These are phyloP conservation scores for Pestalotiopsis sp. DNA, from an alignment of 2,329 filamentous ascomycete species.

Conservation along the genomic window DNA sequence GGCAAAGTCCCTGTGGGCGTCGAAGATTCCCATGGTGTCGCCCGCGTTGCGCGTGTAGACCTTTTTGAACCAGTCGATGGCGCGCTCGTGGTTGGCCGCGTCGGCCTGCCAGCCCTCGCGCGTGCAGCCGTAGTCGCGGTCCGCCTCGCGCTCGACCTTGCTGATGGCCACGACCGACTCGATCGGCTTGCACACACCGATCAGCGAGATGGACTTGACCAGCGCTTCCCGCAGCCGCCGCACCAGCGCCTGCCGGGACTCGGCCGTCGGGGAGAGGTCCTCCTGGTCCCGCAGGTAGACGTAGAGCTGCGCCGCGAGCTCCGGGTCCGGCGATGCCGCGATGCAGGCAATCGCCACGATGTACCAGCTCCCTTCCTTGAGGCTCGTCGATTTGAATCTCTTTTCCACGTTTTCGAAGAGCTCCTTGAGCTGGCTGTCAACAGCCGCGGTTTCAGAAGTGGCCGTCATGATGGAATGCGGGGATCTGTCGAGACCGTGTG, in stretches of 20 bases:
- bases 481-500: neutral
- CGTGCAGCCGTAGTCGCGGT: constrained; percentile 57
- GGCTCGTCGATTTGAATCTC: constrained; percentile 6
- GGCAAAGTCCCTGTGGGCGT: constrained; percentile 41
- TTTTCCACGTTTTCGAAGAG: constrained; percentile 14
- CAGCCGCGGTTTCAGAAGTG: neutral
- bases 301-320: constrained; percentile 53
- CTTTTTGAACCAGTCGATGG: constrained; percentile 56
- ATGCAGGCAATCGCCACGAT: constrained; percentile 40
- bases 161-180: constrained; percentile 61
- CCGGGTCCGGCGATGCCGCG: constrained; percentile 39
- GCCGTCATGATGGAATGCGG: neutral
- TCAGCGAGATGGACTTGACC: constrained; percentile 59
- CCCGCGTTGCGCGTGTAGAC: constrained; percentile 55
- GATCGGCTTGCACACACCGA: constrained; percentile 66
- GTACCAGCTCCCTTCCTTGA: constrained; percentile 27
- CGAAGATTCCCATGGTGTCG: constrained; percentile 36
- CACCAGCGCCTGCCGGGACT: constrained; percentile 48
- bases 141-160: constrained; percentile 52
- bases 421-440: neutral
- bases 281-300: constrained; percentile 54
- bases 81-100: constrained; percentile 54
- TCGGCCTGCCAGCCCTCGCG: constrained; percentile 63
- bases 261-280: constrained; percentile 40
- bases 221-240: constrained; percentile 59